phyloP scores from a whole-genome alignment of 306 rosid species.

The Neltuma alba region DNA sequence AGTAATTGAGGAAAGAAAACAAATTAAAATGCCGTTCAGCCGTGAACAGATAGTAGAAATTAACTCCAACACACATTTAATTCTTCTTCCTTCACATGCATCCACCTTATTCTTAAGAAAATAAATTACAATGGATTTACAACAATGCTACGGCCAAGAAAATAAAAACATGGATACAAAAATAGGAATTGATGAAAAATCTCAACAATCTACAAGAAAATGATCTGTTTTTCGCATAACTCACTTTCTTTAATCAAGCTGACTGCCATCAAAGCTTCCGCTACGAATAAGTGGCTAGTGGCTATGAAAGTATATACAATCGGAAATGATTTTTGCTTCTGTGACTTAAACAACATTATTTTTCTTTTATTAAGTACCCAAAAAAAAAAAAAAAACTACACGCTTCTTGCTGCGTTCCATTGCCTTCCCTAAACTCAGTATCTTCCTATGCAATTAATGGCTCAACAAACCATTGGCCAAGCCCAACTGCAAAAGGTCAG shows the following conservation, averaged over 20 bases:
- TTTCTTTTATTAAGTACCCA: no score
- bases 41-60: background rate
- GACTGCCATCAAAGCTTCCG: background rate
- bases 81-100: background rate
- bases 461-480: no score
- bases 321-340: no score
- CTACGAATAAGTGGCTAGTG: background rate
- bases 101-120: conserved; percentile 17
- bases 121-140: background rate
- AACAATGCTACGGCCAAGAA: conserved; percentile 4
- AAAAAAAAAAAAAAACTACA: no score
- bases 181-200: background rate
- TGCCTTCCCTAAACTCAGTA: no score
- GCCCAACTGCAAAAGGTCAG: no score
- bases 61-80: background rate
- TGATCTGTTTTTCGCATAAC: background rate
- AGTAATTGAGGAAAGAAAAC: conserved; percentile 27
- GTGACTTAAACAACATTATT: no score
- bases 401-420: no score
- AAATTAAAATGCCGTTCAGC: conserved; percentile 8
- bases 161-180: background rate
- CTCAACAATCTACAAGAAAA: conserved; percentile 2
- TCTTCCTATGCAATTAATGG: no score
- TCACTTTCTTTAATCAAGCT: background rate
- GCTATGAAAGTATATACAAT: no score